phyloP scores from a whole-genome alignment of 345 rosid genomes.

The Raphanus raphanistrum region DNA sequence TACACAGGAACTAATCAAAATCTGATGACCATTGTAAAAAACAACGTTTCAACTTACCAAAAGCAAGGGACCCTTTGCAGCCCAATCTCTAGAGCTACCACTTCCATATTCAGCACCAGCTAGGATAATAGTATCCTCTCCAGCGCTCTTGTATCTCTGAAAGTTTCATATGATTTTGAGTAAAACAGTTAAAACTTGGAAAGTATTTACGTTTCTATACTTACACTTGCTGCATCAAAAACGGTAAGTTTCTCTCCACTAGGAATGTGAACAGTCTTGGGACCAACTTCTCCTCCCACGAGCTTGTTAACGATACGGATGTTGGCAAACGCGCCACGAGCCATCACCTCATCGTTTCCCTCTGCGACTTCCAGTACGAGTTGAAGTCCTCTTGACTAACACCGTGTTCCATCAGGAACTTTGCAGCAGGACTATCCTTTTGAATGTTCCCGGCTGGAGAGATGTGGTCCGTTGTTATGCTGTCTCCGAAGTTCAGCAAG shows the following conservation, averaged over 20 bases:
- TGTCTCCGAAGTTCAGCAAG: slow-evolving; percentile 74
- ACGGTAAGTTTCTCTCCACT: slow-evolving; percentile 70
- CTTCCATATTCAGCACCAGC: slow-evolving; percentile 92
- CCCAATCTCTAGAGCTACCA: slow-evolving; percentile 91
- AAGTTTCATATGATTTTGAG: neutral
- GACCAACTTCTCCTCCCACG: slow-evolving; percentile 79
- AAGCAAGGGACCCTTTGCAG: slow-evolving; percentile 91
- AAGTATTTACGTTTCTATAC: slow-evolving; percentile 1
- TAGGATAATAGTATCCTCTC: slow-evolving; percentile 65
- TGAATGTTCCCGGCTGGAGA: slow-evolving; percentile 89
- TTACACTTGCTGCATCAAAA: slow-evolving; percentile 77
- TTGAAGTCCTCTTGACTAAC: slow-evolving; percentile 64
- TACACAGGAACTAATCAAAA: neutral
- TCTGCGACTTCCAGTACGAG: slow-evolving; percentile 88
- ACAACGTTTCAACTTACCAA: slow-evolving; percentile 44
- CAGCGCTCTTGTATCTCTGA: slow-evolving; percentile 66
- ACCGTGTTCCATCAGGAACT: slow-evolving; percentile 63
- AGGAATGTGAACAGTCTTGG: slow-evolving; percentile 77
- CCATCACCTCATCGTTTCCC: slow-evolving; percentile 80
- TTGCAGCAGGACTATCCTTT: slow-evolving; percentile 76
- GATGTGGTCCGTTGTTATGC: slow-evolving; percentile 88
- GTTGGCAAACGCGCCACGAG: slow-evolving; percentile 90
- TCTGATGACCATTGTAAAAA: too few species aligned
- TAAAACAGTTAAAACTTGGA: neutral
- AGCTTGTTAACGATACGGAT: slow-evolving; percentile 77